phyloP scores from a whole-genome alignment of 371 early-diverging fungal genomes.

The Lichtheimia hyalospora region DNA sequence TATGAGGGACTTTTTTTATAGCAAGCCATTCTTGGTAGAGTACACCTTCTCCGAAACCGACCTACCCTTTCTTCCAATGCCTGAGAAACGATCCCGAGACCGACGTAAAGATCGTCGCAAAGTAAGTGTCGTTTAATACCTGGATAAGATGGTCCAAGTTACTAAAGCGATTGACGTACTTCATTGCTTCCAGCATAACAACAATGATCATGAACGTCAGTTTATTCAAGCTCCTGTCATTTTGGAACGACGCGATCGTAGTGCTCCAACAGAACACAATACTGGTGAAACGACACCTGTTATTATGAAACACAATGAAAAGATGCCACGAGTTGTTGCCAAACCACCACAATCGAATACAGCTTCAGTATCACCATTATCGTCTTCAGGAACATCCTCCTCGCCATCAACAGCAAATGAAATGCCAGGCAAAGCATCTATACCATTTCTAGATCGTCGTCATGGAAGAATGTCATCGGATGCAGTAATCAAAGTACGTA shows the following conservation, averaged over 20 bases:
- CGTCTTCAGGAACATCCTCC: not conserved
- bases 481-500: not conserved
- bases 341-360: not conserved
- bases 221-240: constrained; percentile 30
- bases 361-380: constrained; percentile 4
- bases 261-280: not conserved
- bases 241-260: constrained; percentile 25
- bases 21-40: too few species aligned
- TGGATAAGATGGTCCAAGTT: too few species aligned
- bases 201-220: constrained; percentile 9
- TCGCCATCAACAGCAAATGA: constrained; percentile 4
- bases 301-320: too few species aligned
- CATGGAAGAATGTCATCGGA: constrained; percentile 5
- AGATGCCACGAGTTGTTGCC: too few species aligned
- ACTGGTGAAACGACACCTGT: too few species aligned
- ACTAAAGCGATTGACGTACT: too few species aligned
- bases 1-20: too few species aligned
- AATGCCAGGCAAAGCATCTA: not conserved
- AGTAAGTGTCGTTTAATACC: not conserved
- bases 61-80: not conserved
- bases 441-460: constrained; percentile 3
- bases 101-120: constrained; percentile 13
- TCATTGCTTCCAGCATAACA: not conserved
- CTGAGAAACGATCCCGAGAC: constrained; percentile 1
- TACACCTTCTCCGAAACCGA: too few species aligned